These are phyloP conservation scores for Auricularia heimuer DNA, from an alignment of 768 basidiomycete species.

Conservation along the genomic window DNA sequence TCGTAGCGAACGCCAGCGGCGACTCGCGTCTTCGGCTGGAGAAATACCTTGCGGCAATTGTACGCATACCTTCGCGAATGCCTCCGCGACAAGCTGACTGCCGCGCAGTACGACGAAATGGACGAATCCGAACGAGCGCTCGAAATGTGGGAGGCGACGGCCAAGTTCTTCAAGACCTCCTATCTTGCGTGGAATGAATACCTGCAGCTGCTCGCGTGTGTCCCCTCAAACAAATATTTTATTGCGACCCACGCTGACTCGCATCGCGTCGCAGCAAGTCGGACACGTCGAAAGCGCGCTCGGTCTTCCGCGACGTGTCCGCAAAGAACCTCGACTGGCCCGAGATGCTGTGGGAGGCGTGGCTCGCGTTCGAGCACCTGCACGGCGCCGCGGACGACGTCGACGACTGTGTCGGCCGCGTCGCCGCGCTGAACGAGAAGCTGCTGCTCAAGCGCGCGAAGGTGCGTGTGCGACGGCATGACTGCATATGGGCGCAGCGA, in stretches of 20 bases:
- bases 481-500: too few species aligned
- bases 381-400: slow-evolving; percentile 65
- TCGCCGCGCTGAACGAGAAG: slow-evolving; percentile 54
- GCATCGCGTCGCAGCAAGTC: slow-evolving; percentile 25
- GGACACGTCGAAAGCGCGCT: slow-evolving; percentile 47
- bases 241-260: slow-evolving; percentile 29
- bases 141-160: slow-evolving; percentile 52
- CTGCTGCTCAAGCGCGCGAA: slow-evolving; percentile 54
- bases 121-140: slow-evolving; percentile 13
- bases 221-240: background rate
- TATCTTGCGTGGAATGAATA: slow-evolving; percentile 71
- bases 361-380: slow-evolving; percentile 78
- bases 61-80: slow-evolving; percentile 26
- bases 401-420: slow-evolving; percentile 49
- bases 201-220: slow-evolving; percentile 65
- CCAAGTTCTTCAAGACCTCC: slow-evolving; percentile 57
- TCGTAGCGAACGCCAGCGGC: slow-evolving; percentile 50
- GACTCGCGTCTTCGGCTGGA: slow-evolving; percentile 76
- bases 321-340: slow-evolving; percentile 86
- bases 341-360: slow-evolving; percentile 87
- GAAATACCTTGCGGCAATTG: slow-evolving; percentile 68
- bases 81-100: slow-evolving; percentile 23
- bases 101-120: slow-evolving; percentile 44
- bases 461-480: slow-evolving; percentile 29
- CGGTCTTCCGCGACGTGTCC: slow-evolving; percentile 55